Base-by-base conservation (phyloP, 2,329 filamentous ascomycete species). In the Alternaria hordeiaustralica region DNA sequence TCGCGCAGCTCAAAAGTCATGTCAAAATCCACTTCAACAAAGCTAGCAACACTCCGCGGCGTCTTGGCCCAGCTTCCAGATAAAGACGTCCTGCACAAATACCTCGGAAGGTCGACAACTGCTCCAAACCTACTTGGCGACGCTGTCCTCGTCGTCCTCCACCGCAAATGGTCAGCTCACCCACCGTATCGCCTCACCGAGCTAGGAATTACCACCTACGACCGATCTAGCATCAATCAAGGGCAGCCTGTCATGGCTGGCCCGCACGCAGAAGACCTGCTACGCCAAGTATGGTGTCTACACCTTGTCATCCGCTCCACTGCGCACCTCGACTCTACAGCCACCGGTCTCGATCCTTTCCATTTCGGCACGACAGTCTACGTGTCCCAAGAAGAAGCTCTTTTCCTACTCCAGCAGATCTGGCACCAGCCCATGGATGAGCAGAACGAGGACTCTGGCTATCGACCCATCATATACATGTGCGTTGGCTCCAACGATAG, bases 361-460 rank as follows among this genome's bases (percentile, higher is more conserved):
- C 67, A 67, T 36, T 73, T 71, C 53, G 71, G 68, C 10, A 66
- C 57, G 2, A 65, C 66, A 5, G 44, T 60, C 11, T 73, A 65
- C 12, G 49, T 63, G 0, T 53, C 60, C 2, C 46, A 62, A 15
- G 33, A 61, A 2, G 63, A 71, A 49, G 60, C 61, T 2, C 54
- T 57, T 2, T 6, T 55, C 10, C 26, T 69, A 6, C 46, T 73
- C 3, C 15, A 63, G 3, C 18, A 68, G 1, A 62, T 70, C 44
- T 71, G 65, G 65, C 43, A 66, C 21, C 65, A 69, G 51, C 69
- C 66, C 3, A 60, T 70, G 8, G 57, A 65, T 26, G 58, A 60
- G 21, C 23, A 54, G 18, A 54, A 67, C 3, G 25, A 43, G 13
- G 6, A 18, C 3, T 3, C 20, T 5, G 63, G 70, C n/a, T 46